Evolutionary conservation across 768 basidiomycete species (phyloP).

Genomic region (Russula dissimulans): DNA sequence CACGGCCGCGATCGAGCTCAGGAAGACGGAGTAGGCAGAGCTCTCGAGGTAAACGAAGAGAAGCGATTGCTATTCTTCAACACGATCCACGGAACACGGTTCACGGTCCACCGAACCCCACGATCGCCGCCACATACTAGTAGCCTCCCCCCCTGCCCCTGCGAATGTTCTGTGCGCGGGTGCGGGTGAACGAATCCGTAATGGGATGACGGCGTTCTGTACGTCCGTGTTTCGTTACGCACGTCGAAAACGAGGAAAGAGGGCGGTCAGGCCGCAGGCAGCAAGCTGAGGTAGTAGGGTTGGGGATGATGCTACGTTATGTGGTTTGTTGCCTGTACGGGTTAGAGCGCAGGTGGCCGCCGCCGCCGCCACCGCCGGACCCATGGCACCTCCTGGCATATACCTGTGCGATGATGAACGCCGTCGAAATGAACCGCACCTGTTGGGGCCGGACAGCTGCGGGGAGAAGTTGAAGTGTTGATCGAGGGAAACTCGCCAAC

Average conservation of each 20-base stretch:
- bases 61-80: slow-evolving; percentile 66
- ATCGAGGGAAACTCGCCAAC: slow-evolving; percentile 6
- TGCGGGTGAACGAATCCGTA: background rate
- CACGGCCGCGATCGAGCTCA: slow-evolving; percentile 73
- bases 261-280: slow-evolving; percentile 73
- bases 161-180: slow-evolving; percentile 53
- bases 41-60: slow-evolving; percentile 60
- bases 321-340: too few relatives aligned
- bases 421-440: slow-evolving; percentile 72
- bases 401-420: slow-evolving; percentile 73
- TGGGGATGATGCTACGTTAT: slow-evolving; percentile 57
- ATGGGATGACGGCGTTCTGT: background rate
- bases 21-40: slow-evolving; percentile 64
- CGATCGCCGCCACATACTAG: slow-evolving; percentile 55
- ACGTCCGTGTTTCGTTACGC: slow-evolving; percentile 20
- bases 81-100: slow-evolving; percentile 52
- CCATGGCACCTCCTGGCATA: background rate
- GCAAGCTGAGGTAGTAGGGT: slow-evolving; percentile 74
- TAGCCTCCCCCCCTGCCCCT: slow-evolving; percentile 67
- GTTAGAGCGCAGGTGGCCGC: background rate
- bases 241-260: slow-evolving; percentile 68
- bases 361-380: too few relatives aligned
- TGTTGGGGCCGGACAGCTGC: slow-evolving; percentile 23
- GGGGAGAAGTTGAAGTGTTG: background rate
- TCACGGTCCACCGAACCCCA: slow-evolving; percentile 54